phyloP scores from a whole-genome alignment of 2,329 filamentous ascomycete genomes.

The Pyrenophora graminea region DNA sequence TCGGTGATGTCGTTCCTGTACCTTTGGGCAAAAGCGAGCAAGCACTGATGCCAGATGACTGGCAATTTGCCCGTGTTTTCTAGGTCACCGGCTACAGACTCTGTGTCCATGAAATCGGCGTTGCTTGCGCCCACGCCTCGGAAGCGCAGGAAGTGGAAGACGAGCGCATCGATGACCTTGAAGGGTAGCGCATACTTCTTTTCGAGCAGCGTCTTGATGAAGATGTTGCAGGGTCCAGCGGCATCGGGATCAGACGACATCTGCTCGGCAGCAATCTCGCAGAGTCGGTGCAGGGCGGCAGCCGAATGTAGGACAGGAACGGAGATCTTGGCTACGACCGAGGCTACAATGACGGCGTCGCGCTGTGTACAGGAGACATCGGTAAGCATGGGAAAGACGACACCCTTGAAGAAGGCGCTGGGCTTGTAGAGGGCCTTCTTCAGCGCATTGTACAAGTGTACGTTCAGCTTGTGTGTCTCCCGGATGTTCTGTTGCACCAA shows the following conservation, averaged over 20 bases:
- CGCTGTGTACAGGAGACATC: conserved; percentile 87
- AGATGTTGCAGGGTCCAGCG: conserved; percentile 90
- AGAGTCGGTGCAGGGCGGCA: conserved; percentile 86
- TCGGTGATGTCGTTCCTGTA: conserved; percentile 97
- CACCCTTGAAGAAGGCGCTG: conserved; percentile 93
- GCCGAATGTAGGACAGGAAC: conserved; percentile 92
- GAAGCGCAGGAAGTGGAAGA: conserved; percentile 96
- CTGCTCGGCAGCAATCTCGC: conserved; percentile 91
- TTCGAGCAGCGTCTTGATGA: conserved; percentile 89
- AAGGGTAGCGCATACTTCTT: conserved; percentile 97
- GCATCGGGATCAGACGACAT: conserved; percentile 81
- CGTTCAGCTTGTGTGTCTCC: conserved; percentile 92
- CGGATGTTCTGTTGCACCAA: conserved; percentile 92
- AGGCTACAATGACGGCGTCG: conserved; percentile 89
- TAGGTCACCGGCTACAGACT: conserved; percentile 40
- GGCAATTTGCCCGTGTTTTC: conserved; percentile 70
- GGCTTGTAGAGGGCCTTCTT: conserved; percentile 95
- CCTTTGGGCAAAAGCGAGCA: conserved; percentile 88
- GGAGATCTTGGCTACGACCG: conserved; percentile 80
- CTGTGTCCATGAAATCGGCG: conserved; percentile 59
- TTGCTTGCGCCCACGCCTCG: conserved; percentile 68
- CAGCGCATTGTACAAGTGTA: conserved; percentile 90
- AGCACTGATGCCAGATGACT: conserved; percentile 93
- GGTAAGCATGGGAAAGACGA: conserved; percentile 86
- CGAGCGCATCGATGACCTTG: conserved; percentile 90